Base-by-base conservation (phyloP, 352 stramenopile species). In the Halophytophthora polymorphica region DNA sequence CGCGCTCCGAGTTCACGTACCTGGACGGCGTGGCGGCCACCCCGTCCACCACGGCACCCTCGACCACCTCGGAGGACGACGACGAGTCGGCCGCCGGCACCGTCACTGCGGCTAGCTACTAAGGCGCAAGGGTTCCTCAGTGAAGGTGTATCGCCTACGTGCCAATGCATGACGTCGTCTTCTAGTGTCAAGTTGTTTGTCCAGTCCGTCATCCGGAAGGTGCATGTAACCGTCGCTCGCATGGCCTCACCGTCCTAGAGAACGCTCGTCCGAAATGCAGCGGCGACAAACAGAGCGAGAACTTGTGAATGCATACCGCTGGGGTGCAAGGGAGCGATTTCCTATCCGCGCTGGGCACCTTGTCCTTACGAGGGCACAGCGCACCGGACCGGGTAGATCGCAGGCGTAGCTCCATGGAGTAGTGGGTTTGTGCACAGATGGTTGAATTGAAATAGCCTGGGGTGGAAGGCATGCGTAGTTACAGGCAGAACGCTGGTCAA, bases 1-100 rank as follows among this genome's bases (percentile, higher is more conserved):
- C 73, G 38, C 73, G 78, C 18, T 74, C 72, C 11, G 63, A 70
- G 45, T 50, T 83, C 46, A 69, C 67, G 23, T 83, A 77, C 45
- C 39, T 83, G 17, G 69, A 68, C 15, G 72, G 72, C 41, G 72
- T 72, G 14, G 54, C 70, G 42, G 29, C 41, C 14, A 50, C 36
- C 31, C 6, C 46, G 2, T 41, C 36, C 12, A 50, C 48, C 2
- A 40, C 45, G 10, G 35, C 35, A 8, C 35, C 40, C 12, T 23
- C 38, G 15, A 40, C 19, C 5, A 55, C 18, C 22, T 15, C 35
- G 6, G 38, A 47, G 10, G 23, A 42, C 17, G 50, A 60, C 36
- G 34, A 45, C 35, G 55, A 63, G 19, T 38, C 39, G 3, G 36
- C 19, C 14, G 62, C 54, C 10, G 71, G 61, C n/a, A 69, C 64